phyloP scores from a whole-genome alignment of 2,329 filamentous ascomycete species.

The Xylariaceae sp. region DNA sequence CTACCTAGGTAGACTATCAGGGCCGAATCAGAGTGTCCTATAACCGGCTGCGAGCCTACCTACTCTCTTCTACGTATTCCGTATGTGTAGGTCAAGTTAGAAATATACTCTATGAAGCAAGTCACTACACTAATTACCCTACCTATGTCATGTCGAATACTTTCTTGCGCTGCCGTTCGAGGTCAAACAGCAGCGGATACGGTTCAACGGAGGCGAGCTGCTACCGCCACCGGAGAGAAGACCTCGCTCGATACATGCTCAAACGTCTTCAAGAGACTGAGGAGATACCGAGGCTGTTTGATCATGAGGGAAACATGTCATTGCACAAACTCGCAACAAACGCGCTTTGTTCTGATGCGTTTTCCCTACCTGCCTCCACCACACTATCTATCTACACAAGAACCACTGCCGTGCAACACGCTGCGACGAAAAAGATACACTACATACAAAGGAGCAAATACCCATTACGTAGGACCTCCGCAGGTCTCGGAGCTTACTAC shows the following conservation, averaged over 20 bases:
- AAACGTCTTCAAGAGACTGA: not conserved
- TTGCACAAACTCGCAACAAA: not conserved
- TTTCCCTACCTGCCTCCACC: not conserved
- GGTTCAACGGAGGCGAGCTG: not conserved
- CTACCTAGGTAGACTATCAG: not conserved
- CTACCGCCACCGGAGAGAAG: not conserved
- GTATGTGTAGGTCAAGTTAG: no score
- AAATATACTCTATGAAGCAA: no score
- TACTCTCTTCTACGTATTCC: no score
- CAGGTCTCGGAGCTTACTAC: conserved; percentile 11
- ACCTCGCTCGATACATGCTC: not conserved
- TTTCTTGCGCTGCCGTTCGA: not conserved
- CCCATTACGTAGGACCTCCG: not conserved
- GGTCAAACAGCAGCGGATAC: not conserved
- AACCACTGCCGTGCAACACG: conserved; percentile 9
- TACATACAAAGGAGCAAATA: not conserved
- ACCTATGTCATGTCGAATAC: not conserved
- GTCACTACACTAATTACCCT: not conserved
- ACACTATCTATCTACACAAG: not conserved
- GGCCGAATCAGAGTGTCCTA: not conserved
- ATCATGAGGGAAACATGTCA: not conserved
- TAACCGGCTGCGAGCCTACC: not conserved
- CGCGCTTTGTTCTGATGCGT: not conserved
- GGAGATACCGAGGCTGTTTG: not conserved
- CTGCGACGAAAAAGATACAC: not conserved